Evolutionary conservation across 768 basidiomycete species (phyloP), one percentile per base, ranked within the genome.

Genomic region (Trametes sanguinea): DNA sequence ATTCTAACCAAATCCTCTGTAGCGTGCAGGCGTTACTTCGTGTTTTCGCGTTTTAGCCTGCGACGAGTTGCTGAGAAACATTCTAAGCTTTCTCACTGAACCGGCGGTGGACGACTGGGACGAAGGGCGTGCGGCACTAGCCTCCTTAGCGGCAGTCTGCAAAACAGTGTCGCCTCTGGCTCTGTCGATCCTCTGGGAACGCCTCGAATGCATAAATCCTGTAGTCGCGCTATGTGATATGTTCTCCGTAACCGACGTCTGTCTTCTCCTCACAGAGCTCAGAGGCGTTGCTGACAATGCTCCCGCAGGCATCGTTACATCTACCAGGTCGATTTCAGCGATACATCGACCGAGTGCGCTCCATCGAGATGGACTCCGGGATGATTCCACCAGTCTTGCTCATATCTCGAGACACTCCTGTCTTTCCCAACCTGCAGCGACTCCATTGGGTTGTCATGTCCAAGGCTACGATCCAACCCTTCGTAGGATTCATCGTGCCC

Each of bases 291-390:
- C 35, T 37, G 35, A 37, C 35, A 22, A 22, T 22, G 22, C 22
- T 22, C 35, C 35, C 35, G 13, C 22, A 51, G 3, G n/a, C 2
- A 16, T 6, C 51, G 11, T 37, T 32, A 32, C 5, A 29, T 51
- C 48, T 9, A 6, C 48, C 22, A 6, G 10, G 30, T 9, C 48
- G 48, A 8, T 29, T 51, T 29, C 22, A 6, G 11, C 14, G n/a
- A 2, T 51, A 51, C 30, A 39, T 16, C 30, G 4, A 32, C 32
- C 29, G 33, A 29, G 16, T 51, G 14, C 51, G 51, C 2, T 14
- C 16, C 16, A 51, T 51, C 33, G 51, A 51, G 11, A 17, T 51
- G 17, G 51, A 51, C 51, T 51, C 51, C n/a, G 51, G 51, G 33
- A 51, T 33, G 35, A 13, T 51, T 33, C 51, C 51, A 39, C 6